phyloP scores from a whole-genome alignment of 495 filamentous ascomycete genomes.

The Penicillium robsamsonii region DNA sequence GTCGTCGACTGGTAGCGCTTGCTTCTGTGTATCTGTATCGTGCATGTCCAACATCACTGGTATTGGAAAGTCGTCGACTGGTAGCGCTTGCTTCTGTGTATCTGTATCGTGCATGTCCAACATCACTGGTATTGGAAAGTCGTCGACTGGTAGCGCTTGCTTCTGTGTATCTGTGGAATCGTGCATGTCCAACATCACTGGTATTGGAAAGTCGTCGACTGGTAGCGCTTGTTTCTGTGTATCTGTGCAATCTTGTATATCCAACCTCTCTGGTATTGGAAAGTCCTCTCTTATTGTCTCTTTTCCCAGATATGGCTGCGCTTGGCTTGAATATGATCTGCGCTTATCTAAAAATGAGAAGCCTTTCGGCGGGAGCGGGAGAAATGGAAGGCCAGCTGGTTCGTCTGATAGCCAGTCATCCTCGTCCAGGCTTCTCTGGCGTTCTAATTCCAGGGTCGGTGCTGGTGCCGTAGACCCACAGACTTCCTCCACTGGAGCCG shows the following conservation, averaged over 20 bases:
- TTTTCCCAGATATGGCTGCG: slow-evolving; percentile 4
- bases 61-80: slow-evolving; percentile 10
- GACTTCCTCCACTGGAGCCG: background rate
- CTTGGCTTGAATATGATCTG: background rate
- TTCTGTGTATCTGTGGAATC: background rate
- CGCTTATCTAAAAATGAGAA: slow-evolving; percentile 4
- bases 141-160: background rate
- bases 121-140: slow-evolving; percentile 12
- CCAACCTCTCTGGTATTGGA: slow-evolving; percentile 8
- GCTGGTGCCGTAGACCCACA: background rate
- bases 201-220: slow-evolving; percentile 11
- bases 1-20: background rate
- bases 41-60: slow-evolving; percentile 6
- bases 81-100: background rate
- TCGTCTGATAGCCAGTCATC: background rate
- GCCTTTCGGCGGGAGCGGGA: background rate
- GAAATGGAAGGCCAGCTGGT: background rate
- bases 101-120: slow-evolving; percentile 1
- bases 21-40: background rate
- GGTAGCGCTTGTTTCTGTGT: background rate
- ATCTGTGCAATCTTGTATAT: background rate
- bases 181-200: slow-evolving; percentile 3
- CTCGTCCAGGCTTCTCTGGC: background rate
- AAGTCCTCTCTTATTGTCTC: slow-evolving; percentile 6
- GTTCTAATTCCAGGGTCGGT: background rate